Conservation (phyloP, 192 early-diverging fungal genomes). For the Podila verticillata region DNA sequence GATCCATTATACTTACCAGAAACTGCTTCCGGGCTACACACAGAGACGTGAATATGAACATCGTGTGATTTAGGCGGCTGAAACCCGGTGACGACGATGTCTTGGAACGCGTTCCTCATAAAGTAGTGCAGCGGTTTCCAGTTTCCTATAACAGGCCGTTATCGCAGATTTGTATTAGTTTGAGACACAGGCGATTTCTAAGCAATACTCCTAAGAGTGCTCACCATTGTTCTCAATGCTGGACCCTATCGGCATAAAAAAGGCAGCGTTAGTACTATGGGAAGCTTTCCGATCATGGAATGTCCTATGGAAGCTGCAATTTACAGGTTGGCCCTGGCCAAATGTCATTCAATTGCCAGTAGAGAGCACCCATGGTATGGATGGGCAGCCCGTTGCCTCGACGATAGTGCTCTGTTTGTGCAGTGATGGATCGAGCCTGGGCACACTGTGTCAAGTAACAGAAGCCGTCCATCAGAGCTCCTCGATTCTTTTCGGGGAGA, state of each 20-base stretch:
- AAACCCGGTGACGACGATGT: conserved; percentile 22
- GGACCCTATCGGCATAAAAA: conserved; percentile 16
- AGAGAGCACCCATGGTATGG: conserved; percentile 38
- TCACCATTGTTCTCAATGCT: conserved; percentile 42
- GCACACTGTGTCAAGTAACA: conserved; percentile 38
- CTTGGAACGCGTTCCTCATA: conserved; percentile 26
- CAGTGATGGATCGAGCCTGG: conserved; percentile 29
- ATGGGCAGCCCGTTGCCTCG: conserved; percentile 9
- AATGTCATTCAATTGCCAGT: conserved; percentile 51
- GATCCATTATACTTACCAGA: background rate
- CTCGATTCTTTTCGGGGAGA: background rate
- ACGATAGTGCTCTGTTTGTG: conserved; percentile 38
- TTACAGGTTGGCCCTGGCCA: conserved; percentile 47
- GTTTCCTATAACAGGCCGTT: conserved; percentile 4
- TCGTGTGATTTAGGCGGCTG: background rate
- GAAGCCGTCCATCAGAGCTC: conserved; percentile 8
- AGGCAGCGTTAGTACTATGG: background rate
- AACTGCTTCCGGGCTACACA: background rate
- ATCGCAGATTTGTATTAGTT: background rate
- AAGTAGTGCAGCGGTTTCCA: conserved; percentile 45
- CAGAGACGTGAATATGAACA: conserved; percentile 20
- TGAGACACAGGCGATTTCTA: no score
- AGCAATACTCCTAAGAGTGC: background rate
- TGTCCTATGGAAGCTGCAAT: background rate
- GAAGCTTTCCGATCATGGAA: background rate